Conservation (phyloP, 2,329 filamentous ascomycete genomes). For the Grosmannia clavigera region DNA sequence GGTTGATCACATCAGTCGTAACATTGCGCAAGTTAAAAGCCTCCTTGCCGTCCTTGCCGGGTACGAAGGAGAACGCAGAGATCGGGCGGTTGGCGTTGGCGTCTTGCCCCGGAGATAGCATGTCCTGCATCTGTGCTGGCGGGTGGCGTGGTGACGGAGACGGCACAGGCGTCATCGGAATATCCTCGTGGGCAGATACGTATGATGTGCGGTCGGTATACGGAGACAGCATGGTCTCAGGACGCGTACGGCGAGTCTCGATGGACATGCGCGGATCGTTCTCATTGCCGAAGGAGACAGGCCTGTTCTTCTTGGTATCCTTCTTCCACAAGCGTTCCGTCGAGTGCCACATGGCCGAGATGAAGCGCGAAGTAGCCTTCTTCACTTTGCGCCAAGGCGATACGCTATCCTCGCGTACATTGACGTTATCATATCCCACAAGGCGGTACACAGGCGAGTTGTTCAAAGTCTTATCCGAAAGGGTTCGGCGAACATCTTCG, state of each 20-base stretch:
- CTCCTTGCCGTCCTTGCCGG: conserved; percentile 22
- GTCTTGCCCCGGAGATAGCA: conserved; percentile 26
- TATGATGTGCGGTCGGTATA: conserved; percentile 35
- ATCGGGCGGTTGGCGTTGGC: conserved; percentile 20
- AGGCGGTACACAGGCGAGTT: conserved; percentile 90
- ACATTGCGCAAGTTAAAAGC: conserved; percentile 27
- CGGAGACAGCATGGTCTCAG: conserved; percentile 41
- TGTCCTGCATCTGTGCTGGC: conserved; percentile 19
- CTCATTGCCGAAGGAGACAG: conserved; percentile 28
- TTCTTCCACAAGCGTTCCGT: conserved; percentile 36
- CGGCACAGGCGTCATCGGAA: conserved; percentile 91
- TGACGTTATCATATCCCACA: conserved; percentile 83
- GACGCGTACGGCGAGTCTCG: conserved; percentile 44
- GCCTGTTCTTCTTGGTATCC: conserved; percentile 36
- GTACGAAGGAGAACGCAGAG: conserved; percentile 22
- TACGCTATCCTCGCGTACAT: conserved; percentile 76
- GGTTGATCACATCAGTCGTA: conserved; percentile 58
- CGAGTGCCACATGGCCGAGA: conserved; percentile 39
- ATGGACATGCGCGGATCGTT: conserved; percentile 55
- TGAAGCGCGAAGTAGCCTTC: conserved; percentile 62
- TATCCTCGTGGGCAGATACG: conserved; percentile 51
- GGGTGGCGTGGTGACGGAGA: conserved; percentile 52
- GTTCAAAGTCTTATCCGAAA: conserved; percentile 87
- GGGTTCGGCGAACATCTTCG: conserved; percentile 85
- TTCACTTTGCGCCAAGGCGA: conserved; percentile 81